Percentiles rank a stretch among this genome's conserved stretches.
phyloP scores from a whole-genome alignment of 345 rosid species.

The Eucalyptus sideroxylon region DNA sequence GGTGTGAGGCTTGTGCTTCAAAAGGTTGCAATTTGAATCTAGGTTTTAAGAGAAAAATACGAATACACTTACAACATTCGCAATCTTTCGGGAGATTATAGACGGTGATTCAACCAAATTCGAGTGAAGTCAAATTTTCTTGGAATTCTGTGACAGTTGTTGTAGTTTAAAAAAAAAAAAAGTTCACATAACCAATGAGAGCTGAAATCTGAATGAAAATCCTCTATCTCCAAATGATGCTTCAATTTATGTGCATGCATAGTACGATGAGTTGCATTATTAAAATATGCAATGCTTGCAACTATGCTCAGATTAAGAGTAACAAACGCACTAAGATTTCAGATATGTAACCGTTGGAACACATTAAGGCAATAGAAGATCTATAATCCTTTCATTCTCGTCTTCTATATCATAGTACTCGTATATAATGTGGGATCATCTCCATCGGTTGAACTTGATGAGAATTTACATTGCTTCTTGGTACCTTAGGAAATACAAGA shows the following conservation, averaged over 20 bases:
- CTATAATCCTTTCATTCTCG: neutral
- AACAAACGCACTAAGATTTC: neutral
- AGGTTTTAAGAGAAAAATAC: neutral
- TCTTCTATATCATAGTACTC: neutral
- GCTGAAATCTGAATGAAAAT: neutral
- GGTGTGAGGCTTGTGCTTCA: neutral
- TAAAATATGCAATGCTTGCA: neutral
- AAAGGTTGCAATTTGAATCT: neutral
- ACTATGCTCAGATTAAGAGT: neutral
- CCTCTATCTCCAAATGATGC: neutral
- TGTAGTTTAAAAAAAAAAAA: neutral
- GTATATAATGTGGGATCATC: neutral
- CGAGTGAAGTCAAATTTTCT: neutral
- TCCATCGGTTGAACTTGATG: too few relatives aligned
- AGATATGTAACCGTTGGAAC: neutral
- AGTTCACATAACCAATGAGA: neutral
- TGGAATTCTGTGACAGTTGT: neutral
- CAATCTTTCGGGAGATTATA: neutral
- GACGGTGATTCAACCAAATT: neutral
- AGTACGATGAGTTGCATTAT: neutral
- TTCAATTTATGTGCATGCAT: neutral
- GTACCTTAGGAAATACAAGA: too few relatives aligned
- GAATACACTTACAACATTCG: neutral
- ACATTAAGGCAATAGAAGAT: neutral
- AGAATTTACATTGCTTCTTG: too few relatives aligned